Base-by-base conservation (phyloP, 2,329 filamentous ascomycete species). In the Fusarium irregulare region DNA sequence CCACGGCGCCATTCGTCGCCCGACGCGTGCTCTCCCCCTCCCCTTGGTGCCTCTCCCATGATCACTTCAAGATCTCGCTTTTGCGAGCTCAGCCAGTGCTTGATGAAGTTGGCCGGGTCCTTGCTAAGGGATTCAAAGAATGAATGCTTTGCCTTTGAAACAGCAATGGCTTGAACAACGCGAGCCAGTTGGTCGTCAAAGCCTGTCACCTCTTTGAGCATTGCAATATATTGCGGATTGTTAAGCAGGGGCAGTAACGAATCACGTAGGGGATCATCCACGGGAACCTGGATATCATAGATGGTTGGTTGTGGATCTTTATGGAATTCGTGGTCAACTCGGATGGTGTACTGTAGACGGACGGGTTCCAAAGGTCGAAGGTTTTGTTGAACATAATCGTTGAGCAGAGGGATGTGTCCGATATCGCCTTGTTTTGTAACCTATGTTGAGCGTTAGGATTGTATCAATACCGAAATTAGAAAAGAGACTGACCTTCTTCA, bases 31-130 rank as follows among this genome's bases (percentile, higher is more conserved):
- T 89, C 86, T 47, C 85, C 84, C 37, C 86, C 83, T 81, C 92
- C 83, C 57, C 90, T 86, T 54, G 89, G 87, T 3, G 91, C 89
- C 80, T 98, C 94, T 61, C 94, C 95, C 67, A 96, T 86, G 49
- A 98, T 91, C 9, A 96, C 89, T 76, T 97, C 94, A 37, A 98
- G 84, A 78, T 98, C 95, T 50, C 94, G 87, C 81, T 94, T 94
- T 83, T 99, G 96, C 18, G 92, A 95, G 75, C 91, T 93, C 55
- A 97, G 85, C 96, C 96, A 99, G 76, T 92, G 89, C 70, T 88
- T 90, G 64, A 98, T 86, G 75, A 98, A 98, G 14, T 87, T 89
- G 18, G 92, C 91, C 0, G 96, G 96, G 73, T 98, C 94, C 69
- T 91, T 88, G 63, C 90, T 88, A 69, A 98, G 85, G 7, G 89